phyloP scores from a whole-genome alignment of 345 rosid species.

The Dipteronia dyeriana region DNA sequence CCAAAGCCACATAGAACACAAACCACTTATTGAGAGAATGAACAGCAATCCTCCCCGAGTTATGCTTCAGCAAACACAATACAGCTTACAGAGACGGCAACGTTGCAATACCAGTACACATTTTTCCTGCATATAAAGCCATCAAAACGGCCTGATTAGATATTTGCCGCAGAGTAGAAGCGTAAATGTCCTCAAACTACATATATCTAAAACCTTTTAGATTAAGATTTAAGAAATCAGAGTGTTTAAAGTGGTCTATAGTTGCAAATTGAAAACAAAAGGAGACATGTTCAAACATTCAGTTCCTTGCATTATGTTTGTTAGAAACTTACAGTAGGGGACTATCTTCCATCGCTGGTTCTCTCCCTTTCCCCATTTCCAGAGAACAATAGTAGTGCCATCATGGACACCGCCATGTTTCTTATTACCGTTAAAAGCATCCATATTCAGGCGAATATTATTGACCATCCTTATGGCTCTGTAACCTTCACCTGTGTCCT shows the following conservation, averaged over 20 bases:
- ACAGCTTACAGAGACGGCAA: conserved; percentile 8
- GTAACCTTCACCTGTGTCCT: conserved; percentile 47
- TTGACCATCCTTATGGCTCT: conserved; percentile 70
- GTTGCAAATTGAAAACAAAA: neutral
- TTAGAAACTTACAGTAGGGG: conserved; percentile 61
- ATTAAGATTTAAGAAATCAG: neutral
- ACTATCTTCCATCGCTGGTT: conserved; percentile 86
- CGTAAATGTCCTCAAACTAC: neutral
- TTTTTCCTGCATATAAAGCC: conserved; percentile 34
- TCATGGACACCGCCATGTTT: conserved; percentile 73
- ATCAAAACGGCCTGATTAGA: neutral
- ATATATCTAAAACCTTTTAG: neutral
- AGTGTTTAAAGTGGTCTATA: neutral
- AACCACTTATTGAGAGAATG: conserved; percentile 3
- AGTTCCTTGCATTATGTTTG: neutral
- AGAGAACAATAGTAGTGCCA: conserved; percentile 71
- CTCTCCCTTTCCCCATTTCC: conserved; percentile 83
- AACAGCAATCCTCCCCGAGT: conserved; percentile 10
- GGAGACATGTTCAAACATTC: neutral
- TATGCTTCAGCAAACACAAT: neutral
- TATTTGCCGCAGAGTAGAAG: neutral
- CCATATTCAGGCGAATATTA: conserved; percentile 62
- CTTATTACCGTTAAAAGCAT: conserved; percentile 77
- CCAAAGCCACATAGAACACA: neutral
- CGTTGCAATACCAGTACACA: neutral